Evolutionary conservation across 1,284 basidiomycete genomes (phyloP), one percentile per base, ranked within the genome.

Genomic region (Ustilago cynodontis): DNA sequence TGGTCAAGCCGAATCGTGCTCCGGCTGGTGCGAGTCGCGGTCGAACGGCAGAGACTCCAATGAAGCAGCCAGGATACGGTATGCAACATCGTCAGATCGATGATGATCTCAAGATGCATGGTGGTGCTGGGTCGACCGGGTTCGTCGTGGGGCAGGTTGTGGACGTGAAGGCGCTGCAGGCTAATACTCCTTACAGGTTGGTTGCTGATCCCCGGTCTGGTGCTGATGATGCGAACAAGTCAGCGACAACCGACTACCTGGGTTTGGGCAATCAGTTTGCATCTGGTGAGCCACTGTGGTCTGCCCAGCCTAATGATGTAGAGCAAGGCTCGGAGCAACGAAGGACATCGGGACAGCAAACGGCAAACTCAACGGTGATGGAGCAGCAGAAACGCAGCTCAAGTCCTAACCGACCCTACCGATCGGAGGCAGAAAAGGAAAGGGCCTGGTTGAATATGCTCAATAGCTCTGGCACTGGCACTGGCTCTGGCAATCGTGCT

Each of bases 1-100:
- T 81, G 35, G 53, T 70, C 26, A 83, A 83, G 61, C 78, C 82
- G 20, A 72, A 79, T 37, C 80, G 87, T 26, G 76, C 82, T 1
- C 80, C 81, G 1, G 71, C 74, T 2, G 79, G 77, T 20, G 56
- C 70, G 2, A 56, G 49, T 26, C 59, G 63, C 3, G 79, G 88
- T 58, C 90, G 93, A 52, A 88, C 91, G 43, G 93, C 92, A 22
- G 95, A 97, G 87, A 93, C 91, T 87, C 91, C 94, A 3, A 91
- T 97, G 73, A 91, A 91, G 73, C 91, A 93, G 10, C 93, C 94
- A 24, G 93, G 93, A 82, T 98, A 96, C 85, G 94, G 95, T 78
- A 91, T 93, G 90, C 95, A 97, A 85, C 93, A 94, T 85, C 91
- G 92, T 22, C 93, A 92, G 69, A 93, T 97, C 89, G 93, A 95